Evolutionary conservation across 805 yeast species (phyloP), one percentile per base, ranked within the genome.

Genomic region (Tetrapisispora fleetii): DNA sequence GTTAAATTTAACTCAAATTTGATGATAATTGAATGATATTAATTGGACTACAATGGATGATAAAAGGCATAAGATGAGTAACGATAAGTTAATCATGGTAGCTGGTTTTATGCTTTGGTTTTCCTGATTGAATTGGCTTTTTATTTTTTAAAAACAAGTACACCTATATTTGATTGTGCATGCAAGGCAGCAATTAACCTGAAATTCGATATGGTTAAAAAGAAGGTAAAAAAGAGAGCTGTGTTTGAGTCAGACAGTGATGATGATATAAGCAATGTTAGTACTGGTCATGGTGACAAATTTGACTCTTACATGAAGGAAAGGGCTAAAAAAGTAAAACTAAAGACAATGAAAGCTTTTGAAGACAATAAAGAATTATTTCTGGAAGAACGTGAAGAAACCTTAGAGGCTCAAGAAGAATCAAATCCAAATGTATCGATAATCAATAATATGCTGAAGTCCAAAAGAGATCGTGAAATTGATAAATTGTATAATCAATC

Each of bases 1-100:
- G n/a, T 9, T n/a, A 40, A 40, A 40, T 40, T 40, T 40, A 40
- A 27, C 43, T 40, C 43, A 40, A 39, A 40, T n/a, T 40, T 5
- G 8, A n/a, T 24, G 11, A 19, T 27, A 40, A 22, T 27, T 40
- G 4, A 14, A 32, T 32, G n/a, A 13, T 13, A 13, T 32, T 11
- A 7, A 32, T 32, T 11, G 35, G 4, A 4, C 4, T 3, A 7
- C 14, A 14, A 13, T 32, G 16, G 10, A 6, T 14, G 13, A 32
- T 14, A 4, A 11, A 32, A 14, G 35, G 5, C 5, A 6, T 13
- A 14, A 32, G 14, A 32, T 6, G 14, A 11, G n/a, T 11, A 11
- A 6, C 5, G n/a, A 4, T 32, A 32, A 4, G 3, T 32, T 4
- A 32, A 13, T 32, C 35, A 14, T 32, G 13, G 10, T 32, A 32